These are phyloP conservation scores for Bodo saltans DNA, from an alignment of 78 protist genomes.

Conservation along the genomic window DNA sequence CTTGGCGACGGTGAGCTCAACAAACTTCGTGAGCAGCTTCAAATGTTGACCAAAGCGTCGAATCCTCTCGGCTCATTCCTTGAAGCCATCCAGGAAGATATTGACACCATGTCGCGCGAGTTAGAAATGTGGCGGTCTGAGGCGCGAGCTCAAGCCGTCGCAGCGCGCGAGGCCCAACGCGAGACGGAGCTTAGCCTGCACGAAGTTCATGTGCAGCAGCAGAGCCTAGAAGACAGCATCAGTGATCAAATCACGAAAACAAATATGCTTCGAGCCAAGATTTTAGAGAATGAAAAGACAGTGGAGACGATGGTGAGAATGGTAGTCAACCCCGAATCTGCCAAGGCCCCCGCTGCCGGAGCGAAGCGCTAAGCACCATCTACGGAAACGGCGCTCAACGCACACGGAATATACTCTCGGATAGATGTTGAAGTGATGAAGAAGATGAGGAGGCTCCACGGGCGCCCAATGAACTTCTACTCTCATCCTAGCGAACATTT, in stretches of 20 bases:
- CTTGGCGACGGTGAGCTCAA: background rate
- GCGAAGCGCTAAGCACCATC: too few species aligned
- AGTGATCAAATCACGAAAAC: constrained; percentile 18
- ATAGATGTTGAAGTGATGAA: too few species aligned
- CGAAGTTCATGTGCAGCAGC: background rate
- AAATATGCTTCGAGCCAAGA: constrained; percentile 5
- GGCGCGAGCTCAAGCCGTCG: background rate
- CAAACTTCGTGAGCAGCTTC: constrained; percentile 16
- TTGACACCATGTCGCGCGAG: constrained; percentile 40
- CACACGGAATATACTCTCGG: too few species aligned
- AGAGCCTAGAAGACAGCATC: constrained; percentile 13
- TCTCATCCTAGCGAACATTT: too few species aligned
- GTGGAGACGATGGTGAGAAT: constrained; percentile 21
- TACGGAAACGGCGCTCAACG: too few species aligned
- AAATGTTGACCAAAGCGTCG: background rate
- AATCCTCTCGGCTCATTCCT: constrained; percentile 23
- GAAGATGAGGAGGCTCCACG: too few species aligned
- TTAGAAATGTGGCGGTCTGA: background rate
- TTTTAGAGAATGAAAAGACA: constrained; percentile 11
- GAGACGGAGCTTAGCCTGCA: constrained; percentile 14
- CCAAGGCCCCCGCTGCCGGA: too few species aligned
- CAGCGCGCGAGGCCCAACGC: constrained; percentile 16
- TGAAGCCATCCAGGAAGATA: constrained; percentile 36
- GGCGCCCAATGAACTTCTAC: too few species aligned
- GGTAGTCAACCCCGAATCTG: constrained; percentile 20